A percentile compares a stretch with the other conserved stretches of the same genome.
phyloP scores from a whole-genome alignment of 257 asterid species.

The Galeopsis tetrahit region DNA sequence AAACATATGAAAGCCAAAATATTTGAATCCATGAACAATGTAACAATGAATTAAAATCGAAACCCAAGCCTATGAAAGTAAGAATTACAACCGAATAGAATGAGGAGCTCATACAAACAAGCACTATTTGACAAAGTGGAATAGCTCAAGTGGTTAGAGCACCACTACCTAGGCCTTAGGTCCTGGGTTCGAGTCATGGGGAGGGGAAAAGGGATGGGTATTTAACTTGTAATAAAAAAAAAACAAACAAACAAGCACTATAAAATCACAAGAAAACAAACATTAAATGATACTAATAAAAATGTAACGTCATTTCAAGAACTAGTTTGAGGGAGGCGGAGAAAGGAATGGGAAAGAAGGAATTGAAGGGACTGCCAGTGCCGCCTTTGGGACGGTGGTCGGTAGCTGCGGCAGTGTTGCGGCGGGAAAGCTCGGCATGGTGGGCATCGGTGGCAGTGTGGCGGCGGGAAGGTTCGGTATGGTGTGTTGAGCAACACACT shows the following conservation, averaged over 20 bases:
- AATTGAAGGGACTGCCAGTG: background rate
- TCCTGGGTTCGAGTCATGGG: too few species aligned
- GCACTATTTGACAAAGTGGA: too few species aligned
- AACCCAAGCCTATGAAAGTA: background rate
- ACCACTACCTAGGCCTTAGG: too few species aligned
- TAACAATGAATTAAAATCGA: too few species aligned
- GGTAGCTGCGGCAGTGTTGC: slow-evolving; percentile 16
- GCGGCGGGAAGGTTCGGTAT: background rate
- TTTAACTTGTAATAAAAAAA: too few species aligned
- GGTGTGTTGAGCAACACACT: background rate
- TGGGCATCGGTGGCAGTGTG: slow-evolving; percentile 27
- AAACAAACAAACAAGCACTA: background rate
- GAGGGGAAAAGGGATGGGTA: too few species aligned
- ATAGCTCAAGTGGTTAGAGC: too few species aligned
- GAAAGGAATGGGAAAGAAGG: background rate
- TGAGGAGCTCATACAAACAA: too few species aligned
- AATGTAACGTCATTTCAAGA: background rate
- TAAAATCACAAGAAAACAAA: background rate
- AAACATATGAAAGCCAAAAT: too few species aligned
- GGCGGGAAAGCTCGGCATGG: slow-evolving; percentile 25
- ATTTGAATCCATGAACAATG: too few species aligned
- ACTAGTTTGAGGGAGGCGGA: background rate
- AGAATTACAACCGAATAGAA: background rate
- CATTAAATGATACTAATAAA: background rate
- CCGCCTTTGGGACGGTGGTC: slow-evolving; percentile 34